Base-by-base conservation (phyloP, 169 alveolate species). In the Perkinsus olseni region DNA sequence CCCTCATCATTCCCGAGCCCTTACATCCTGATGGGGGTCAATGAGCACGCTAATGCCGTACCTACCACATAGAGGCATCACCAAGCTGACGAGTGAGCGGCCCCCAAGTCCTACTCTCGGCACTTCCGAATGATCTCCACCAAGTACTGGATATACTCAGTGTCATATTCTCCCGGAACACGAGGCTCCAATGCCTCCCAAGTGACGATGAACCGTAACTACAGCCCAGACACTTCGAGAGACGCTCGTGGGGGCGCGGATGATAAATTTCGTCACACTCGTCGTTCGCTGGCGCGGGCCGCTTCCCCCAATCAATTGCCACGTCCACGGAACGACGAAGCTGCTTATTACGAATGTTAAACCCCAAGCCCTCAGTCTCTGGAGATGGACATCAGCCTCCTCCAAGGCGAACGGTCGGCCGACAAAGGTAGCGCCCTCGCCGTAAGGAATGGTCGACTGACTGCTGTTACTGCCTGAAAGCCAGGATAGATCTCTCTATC, bases 11-110 rank as follows among this genome's bases (percentile, higher is more conserved):
- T 40, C 50, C 50, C 50, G 50, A 40, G 50, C 50, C 17, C 28
- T 62, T 51, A 91, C 93, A 62, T 91, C 93, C n/a, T 91, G 93
- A 45, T 91, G 93, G 28, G 62, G 62, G n/a, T 91, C 93, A 10
- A 91, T 91, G 31, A 91, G 62, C 39, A 91, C 93, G 1, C 82
- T 24, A 1, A 91, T 91, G 0, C 93, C 93, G 74, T 38, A 91
- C 82, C 82, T 62, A 28, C 1, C 0, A 62, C 0, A 40, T 40
- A n/a, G n/a, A n/a, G n/a, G n/a, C n/a, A n/a, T n/a, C n/a, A n/a
- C n/a, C n/a, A n/a, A n/a, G n/a, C n/a, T n/a, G n/a, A n/a, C n/a
- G n/a, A n/a, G n/a, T n/a, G n/a, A n/a, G n/a, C n/a, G n/a, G n/a
- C n/a, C n/a, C n/a, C n/a, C n/a, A n/a, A n/a, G n/a, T n/a, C n/a